Evolutionary conservation across 352 stramenopile species (phyloP), one percentile per base, ranked within the genome.

Genomic region (Phytophthora melonis): DNA sequence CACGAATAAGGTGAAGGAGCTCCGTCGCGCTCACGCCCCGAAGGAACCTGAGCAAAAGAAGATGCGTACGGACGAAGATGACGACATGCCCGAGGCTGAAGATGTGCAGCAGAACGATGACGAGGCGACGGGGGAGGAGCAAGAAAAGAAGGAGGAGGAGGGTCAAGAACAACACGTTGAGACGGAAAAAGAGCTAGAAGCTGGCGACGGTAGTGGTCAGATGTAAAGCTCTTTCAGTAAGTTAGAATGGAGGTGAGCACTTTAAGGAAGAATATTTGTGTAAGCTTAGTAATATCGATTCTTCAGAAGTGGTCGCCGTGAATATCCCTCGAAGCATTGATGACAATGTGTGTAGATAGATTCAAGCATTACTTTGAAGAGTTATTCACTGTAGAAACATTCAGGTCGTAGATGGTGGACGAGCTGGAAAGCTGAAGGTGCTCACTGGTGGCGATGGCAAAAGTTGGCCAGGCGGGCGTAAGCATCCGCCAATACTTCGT

Each of bases 381-480:
- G 41, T 49, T 49, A 49, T 21, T 49, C 16, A 49, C 16, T 49
- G n/a, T n/a, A 49, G 41, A 21, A 49, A 19, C 41, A 49, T 49
- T 21, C 10, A 49, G 41, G 13, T 30, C 27, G 27, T 30, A 30
- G 27, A 30, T 30, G 27, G 27, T 32, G 6, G 27, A 32, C 27
- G 3, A 32, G 27, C 27, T 32, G 1, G 27, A 8, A 32, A 32
- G 6, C 27, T 32, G 27, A 5, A 0, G 27, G 14, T 21, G 14
- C 41, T 68, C 45, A 75, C 43, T 75, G 61, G 68, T 94, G 77
- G 36, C 87, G 85, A 25, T 74, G 64, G 66, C 85, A 94, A 58
- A 94, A 93, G 25, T 72, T 63, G 14, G 77, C 77, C 30, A 94
- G 80, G 34, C 85, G 87, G 32, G 65, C 77, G 74, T 93, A 94